Percentiles rank a stretch among this genome's conserved stretches.
These are phyloP conservation scores for Recurvomyces mirabilis DNA, from an alignment of 495 filamentous ascomycete species.

Conservation along the genomic window DNA sequence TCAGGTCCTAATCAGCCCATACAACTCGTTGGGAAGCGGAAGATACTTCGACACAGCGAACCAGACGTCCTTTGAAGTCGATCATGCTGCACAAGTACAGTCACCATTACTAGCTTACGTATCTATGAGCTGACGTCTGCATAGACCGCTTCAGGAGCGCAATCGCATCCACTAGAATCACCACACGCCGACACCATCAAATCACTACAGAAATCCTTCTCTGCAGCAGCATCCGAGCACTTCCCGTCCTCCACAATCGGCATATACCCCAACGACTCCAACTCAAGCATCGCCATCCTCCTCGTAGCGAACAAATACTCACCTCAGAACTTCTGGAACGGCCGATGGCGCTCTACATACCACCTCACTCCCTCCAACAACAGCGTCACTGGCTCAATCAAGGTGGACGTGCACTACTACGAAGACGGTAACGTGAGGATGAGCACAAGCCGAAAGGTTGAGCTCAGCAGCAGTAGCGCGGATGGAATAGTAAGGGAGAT, in stretches of 20 bases:
- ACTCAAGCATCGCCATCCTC: constrained; percentile 64
- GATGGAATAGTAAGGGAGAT: constrained; percentile 62
- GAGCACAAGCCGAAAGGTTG: constrained; percentile 66
- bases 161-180: constrained; percentile 73
- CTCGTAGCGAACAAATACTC: constrained; percentile 94
- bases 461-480: constrained; percentile 48
- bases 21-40: constrained; percentile 65
- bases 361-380: constrained; percentile 54
- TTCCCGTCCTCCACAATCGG: constrained; percentile 72
- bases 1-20: constrained; percentile 74
- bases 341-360: constrained; percentile 87
- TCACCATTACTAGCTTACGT: background rate
- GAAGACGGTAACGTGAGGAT: constrained; percentile 97
- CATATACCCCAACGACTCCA: constrained; percentile 66
- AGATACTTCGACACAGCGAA: constrained; percentile 84
- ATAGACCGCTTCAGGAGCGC: constrained; percentile 71
- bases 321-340: constrained; percentile 98
- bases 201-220: constrained; percentile 68
- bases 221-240: constrained; percentile 75
- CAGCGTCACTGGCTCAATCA: constrained; percentile 54
- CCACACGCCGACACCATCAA: constrained; percentile 66
- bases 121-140: constrained; percentile 9
- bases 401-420: constrained; percentile 96
- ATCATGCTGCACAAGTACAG: constrained; percentile 67
- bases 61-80: constrained; percentile 73